These are phyloP conservation scores for Fraxinus nigra DNA, from an alignment of 305 asterid species.

Conservation along the genomic window DNA sequence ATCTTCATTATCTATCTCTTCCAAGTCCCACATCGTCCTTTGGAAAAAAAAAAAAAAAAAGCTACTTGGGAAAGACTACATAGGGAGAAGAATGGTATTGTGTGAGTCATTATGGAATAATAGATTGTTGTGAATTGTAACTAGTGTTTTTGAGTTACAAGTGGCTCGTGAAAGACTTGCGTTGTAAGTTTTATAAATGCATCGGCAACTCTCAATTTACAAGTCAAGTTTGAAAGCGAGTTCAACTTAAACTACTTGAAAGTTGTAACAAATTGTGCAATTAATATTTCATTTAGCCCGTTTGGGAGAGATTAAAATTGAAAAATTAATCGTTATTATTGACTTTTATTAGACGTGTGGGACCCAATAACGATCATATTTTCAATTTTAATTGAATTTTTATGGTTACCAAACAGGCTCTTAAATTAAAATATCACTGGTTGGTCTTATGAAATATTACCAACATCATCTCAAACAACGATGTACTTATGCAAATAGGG, in stretches of 20 bases:
- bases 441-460: too few relatives aligned
- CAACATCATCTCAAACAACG: too few relatives aligned
- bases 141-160: not conserved
- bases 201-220: not conserved
- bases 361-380: too few relatives aligned
- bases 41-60: too few relatives aligned
- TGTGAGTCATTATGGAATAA: not conserved
- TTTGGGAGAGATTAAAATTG: too few relatives aligned
- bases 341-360: too few relatives aligned
- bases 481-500: too few relatives aligned
- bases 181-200: not conserved
- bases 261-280: not conserved
- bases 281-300: not conserved
- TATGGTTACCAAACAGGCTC: too few relatives aligned
- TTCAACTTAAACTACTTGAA: not conserved
- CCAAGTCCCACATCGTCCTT: not conserved
- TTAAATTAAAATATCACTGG: too few relatives aligned
- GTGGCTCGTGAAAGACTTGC: not conserved
- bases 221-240: not conserved
- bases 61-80: not conserved
- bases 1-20: not conserved
- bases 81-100: not conserved
- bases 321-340: too few relatives aligned
- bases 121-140: too few relatives aligned
- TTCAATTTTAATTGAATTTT: too few relatives aligned